Evolutionary conservation across 495 filamentous ascomycete genomes (phyloP), one percentile per base, ranked within the genome.

Genomic region (Hypomontagnella monticulosa): DNA sequence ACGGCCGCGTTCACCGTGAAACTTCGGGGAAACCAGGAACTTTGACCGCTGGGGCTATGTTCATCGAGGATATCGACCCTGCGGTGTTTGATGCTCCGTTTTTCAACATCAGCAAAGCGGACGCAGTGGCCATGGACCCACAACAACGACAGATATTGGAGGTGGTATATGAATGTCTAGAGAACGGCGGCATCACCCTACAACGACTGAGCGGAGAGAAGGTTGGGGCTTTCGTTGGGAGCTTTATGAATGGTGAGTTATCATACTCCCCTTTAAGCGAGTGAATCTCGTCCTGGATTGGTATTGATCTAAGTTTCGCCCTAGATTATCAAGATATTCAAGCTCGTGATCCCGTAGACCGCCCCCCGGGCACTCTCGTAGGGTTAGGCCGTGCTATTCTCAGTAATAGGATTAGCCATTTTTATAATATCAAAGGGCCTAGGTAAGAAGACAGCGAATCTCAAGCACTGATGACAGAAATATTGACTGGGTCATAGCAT

Each of bases 151-250:
- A 93, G 23, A 85, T 90, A 2, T 78, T 96, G 7, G 85, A 90
- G 34, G 92, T 88, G 40, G 88, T 89, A 0, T 94, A 92, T 63
- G 91, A 93, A 65, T 89, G 91, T 1, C 81, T 96, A 1, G 92
- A 96, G 71, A 91, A 89, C 81, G 89, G 90, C 11, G 92, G 92
- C 0, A 88, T 92, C 57, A 83, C 87, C 40, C 89, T 90, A 0
- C 87, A 91, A 2, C 85, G 84, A 1, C 87, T 91, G 2, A 86
- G 76, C 62, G 83, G 88, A 12, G 83, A 90, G 73, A 80, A 88
- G 4, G 85, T 93, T 32, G 91, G 90, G 23, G 6, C 23, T 27
- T 27, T 27, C 23, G 23, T 27, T 27, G 23, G 23, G 23, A 27
- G 23, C 6, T 27, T 27, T 27, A 19, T 89, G 90, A 11, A 92